A percentile compares a stretch with the other conserved stretches of the same genome.
Evolutionary conservation across 1,139 yeast species (phyloP).

Genomic region (Geotrichum bryndzae): DNA sequence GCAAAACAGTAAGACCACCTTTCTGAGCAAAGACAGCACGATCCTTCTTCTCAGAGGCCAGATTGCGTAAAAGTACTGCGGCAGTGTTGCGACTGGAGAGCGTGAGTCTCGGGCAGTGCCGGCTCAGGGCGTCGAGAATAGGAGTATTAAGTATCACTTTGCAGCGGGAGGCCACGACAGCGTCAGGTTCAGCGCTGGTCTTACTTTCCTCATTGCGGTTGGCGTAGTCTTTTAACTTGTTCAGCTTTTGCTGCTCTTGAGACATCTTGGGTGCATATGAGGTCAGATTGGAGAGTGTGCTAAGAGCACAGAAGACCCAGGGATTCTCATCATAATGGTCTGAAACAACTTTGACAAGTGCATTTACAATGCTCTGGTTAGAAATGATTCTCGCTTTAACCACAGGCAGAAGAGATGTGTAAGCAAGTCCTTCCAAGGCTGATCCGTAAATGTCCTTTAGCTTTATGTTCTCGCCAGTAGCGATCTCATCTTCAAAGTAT

Average conservation of each 20-base stretch:
- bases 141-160: slow-evolving; percentile 27
- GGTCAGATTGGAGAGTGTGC: slow-evolving; percentile 32
- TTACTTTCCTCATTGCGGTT: slow-evolving; percentile 24
- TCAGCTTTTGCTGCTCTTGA: slow-evolving; percentile 31
- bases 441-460: slow-evolving; percentile 20
- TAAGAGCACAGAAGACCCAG: slow-evolving; percentile 32
- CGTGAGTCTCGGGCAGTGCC: slow-evolving; percentile 28
- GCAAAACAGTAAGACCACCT: slow-evolving; percentile 36
- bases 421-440: slow-evolving; percentile 38
- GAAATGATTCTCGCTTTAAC: slow-evolving; percentile 30
- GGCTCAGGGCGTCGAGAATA: slow-evolving; percentile 28
- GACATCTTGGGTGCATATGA: slow-evolving; percentile 32
- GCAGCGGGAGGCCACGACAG: slow-evolving; percentile 26
- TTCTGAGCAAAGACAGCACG: slow-evolving; percentile 32
- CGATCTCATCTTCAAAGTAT: slow-evolving; percentile 29
- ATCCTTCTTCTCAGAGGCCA: slow-evolving; percentile 31
- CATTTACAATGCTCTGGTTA: slow-evolving; percentile 22
- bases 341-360: slow-evolving; percentile 20
- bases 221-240: slow-evolving; percentile 33
- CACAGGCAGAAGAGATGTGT: slow-evolving; percentile 31
- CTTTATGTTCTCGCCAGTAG: slow-evolving; percentile 17
- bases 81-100: slow-evolving; percentile 28
- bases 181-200: slow-evolving; percentile 22
- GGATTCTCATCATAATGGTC: slow-evolving; percentile 21
- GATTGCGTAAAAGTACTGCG: slow-evolving; percentile 31